Base-by-base conservation (phyloP, 2,329 filamentous ascomycete genomes). In the Fusarium citri region DNA sequence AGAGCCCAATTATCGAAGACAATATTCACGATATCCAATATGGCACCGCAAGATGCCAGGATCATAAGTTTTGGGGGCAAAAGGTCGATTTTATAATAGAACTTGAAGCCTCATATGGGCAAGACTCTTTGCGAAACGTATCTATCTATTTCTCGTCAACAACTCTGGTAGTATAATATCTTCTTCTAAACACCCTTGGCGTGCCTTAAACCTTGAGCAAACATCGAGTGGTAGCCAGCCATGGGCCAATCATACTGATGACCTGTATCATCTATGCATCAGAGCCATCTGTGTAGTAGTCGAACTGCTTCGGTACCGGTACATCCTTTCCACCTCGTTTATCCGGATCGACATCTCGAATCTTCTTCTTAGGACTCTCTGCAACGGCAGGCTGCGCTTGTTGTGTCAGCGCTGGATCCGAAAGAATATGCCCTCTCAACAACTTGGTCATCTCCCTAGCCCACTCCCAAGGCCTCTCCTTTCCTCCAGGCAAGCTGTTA, bases 391-490 rank as follows among this genome's bases (percentile, higher is more conserved):
- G n/a, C 23, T 41, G 61, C 16, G 11, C 26, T 26, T 28, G 25
- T 16, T 30, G 40, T 22, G 57, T 11, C 15, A 28, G 48, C 2
- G 56, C 25, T 2, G 31, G 18, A 14, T 23, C 31, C 1, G 48
- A 16, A 4, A 72, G 18, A 14, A 72, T 22, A 54, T 78, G 74
- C 4, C 74, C 58, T 43, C 83, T 76, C 68, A 83, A 69, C 59
- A 82, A 76, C 43, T 67, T 77, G 0, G 89, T 89, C 84, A 96
- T 90, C 59, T 86, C 85, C 48, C 84, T 85, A 0, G 92, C 92
- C 94, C 94, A 97, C 71, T 92, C 85, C 91, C 91, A 95, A 0
- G 93, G 92, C 58, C 84, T 81, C 15, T 83, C 82, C 4, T 76
- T 77, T 25, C 87, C 90, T 2, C 90, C 91, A 0, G 92, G 92